Conservation (phyloP, 441 rosid species). For the Daphne laureola region DNA sequence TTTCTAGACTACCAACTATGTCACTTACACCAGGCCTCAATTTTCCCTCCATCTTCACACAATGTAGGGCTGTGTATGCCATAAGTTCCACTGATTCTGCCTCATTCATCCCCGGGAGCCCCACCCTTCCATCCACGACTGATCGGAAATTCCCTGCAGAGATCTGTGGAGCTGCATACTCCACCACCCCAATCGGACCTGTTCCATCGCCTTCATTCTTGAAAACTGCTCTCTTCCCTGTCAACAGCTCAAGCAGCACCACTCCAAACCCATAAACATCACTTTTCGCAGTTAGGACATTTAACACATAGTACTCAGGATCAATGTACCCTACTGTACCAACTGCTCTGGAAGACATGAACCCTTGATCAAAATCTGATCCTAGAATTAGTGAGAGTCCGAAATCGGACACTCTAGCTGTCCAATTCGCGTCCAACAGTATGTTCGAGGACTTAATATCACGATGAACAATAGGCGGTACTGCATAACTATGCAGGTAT, state of each 20-base stretch:
- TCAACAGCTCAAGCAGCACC: conserved; percentile 33
- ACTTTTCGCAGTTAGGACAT: conserved; percentile 29
- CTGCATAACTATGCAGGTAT: conserved; percentile 36
- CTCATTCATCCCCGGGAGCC: conserved; percentile 17
- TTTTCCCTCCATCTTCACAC: conserved; percentile 32
- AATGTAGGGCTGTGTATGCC: conserved; percentile 24
- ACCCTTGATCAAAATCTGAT: conserved; percentile 24
- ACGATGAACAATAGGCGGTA: conserved; percentile 40
- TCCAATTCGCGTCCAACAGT: conserved; percentile 30
- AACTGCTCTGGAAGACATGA: conserved; percentile 26
- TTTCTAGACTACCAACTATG: conserved; percentile 28
- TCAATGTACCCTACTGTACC: conserved; percentile 47
- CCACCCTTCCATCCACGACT: conserved; percentile 27
- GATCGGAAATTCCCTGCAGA: conserved; percentile 18
- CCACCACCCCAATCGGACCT: conserved; percentile 27
- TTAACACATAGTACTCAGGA: conserved; percentile 35
- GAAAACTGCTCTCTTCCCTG: conserved; percentile 35
- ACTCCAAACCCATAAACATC: conserved; percentile 43
- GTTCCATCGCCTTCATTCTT: conserved; percentile 16
- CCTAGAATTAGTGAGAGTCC: conserved; percentile 32
- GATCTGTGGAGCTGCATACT: conserved; percentile 18
- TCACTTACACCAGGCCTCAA: conserved; percentile 29
- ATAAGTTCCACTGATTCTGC: conserved; percentile 27
- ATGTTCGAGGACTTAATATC: conserved; percentile 50
- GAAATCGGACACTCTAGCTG: conserved; percentile 37